phyloP scores from a whole-genome alignment of 2,329 filamentous ascomycete genomes.

The Trematosphaeria pertusa region DNA sequence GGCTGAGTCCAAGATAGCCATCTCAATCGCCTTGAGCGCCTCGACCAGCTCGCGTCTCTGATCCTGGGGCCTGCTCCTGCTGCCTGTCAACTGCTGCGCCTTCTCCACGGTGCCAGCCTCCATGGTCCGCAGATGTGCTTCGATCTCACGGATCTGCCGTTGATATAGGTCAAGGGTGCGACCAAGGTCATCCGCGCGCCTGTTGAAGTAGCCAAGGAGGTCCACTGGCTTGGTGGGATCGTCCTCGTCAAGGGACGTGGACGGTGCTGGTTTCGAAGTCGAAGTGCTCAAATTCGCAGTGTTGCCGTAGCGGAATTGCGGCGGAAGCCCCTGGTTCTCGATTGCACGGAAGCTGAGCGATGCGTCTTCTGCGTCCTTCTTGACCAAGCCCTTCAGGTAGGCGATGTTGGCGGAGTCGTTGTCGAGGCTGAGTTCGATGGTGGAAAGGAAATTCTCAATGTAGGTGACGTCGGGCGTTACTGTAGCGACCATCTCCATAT shows the following conservation, averaged over 20 bases:
- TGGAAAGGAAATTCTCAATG: constrained; percentile 66
- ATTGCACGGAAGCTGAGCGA: constrained; percentile 75
- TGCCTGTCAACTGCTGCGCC: constrained; percentile 50
- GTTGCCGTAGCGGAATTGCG: constrained; percentile 64
- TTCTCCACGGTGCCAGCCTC: constrained; percentile 54
- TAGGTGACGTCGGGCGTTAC: constrained; percentile 71
- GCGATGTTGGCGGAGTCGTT: constrained; percentile 69
- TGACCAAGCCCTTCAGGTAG: constrained; percentile 62
- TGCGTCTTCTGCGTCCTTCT: constrained; percentile 73
- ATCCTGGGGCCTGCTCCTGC: constrained; percentile 42
- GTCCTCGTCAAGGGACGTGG: constrained; percentile 46
- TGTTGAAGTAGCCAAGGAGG: constrained; percentile 55
- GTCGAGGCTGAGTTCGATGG: constrained; percentile 67
- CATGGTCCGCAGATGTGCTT: constrained; percentile 57
- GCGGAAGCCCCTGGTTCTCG: constrained; percentile 75
- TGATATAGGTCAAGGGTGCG: constrained; percentile 50
- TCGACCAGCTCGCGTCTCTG: constrained; percentile 54
- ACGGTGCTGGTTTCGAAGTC: constrained; percentile 31
- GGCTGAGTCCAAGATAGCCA: constrained; percentile 57
- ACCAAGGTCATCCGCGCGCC: constrained; percentile 49
- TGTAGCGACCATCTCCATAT: constrained; percentile 68
- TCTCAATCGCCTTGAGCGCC: constrained; percentile 57
- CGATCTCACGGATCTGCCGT: constrained; percentile 55
- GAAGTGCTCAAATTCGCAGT: constrained; percentile 48
- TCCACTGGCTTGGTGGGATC: constrained; percentile 49